phyloP scores from a whole-genome alignment of 768 basidiomycete species.

The Rubroboletus pulcherrimus region DNA sequence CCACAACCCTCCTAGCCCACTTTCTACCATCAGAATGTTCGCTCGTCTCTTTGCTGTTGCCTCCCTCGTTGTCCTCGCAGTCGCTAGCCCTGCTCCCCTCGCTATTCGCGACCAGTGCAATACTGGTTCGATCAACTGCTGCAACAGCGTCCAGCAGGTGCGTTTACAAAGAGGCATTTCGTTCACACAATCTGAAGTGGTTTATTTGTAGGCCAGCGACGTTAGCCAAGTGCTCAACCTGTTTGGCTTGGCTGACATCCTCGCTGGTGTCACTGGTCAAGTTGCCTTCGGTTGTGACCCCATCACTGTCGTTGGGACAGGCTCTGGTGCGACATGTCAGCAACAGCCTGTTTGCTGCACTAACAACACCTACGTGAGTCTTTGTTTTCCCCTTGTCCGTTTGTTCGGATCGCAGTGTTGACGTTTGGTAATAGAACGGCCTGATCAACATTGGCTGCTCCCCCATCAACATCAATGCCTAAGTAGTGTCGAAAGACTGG shows the following conservation, averaged over 20 bases:
- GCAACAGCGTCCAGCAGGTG: constrained; percentile 9
- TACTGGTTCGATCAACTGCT: constrained; percentile 13
- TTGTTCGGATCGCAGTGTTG: too few relatives aligned
- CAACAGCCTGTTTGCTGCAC: constrained; percentile 14
- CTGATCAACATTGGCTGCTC: constrained; percentile 5
- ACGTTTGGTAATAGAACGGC: not conserved
- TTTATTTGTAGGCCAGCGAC: not conserved
- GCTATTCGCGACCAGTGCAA: constrained; percentile 7
- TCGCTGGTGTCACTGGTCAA: not conserved
- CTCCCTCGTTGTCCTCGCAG: constrained; percentile 13
- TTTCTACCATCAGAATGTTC: constrained; percentile 13
- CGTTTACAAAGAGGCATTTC: rapidly evolving
- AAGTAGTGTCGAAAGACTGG: not conserved
- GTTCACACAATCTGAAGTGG: not conserved
- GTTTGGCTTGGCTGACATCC: not conserved
- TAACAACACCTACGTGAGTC: not conserved
- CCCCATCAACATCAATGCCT: constrained; percentile 3
- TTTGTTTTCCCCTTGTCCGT: not conserved
- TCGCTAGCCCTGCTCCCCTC: constrained; percentile 3
- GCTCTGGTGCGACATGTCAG: not conserved
- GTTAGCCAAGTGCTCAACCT: not conserved
- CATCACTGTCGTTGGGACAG: not conserved
- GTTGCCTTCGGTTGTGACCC: constrained; percentile 4
- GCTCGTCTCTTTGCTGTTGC: constrained; percentile 14
- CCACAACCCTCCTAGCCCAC: not conserved